Conservation (phyloP, 1,139 yeast species). For the Suhomyces taliae region DNA sequence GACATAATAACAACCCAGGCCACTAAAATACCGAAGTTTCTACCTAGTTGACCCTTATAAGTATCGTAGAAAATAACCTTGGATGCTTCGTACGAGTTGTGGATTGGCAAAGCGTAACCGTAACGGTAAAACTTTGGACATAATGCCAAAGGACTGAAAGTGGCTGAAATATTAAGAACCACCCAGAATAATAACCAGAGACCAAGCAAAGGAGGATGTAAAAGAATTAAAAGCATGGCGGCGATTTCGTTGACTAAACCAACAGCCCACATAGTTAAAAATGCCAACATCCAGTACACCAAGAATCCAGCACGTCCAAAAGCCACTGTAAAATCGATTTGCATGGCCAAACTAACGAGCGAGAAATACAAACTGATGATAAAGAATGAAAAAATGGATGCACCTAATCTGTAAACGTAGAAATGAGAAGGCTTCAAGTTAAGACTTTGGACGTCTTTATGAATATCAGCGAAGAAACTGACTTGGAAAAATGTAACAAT, state of each 20-base stretch:
- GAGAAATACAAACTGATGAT: slow-evolving; percentile 39
- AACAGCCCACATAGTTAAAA: slow-evolving; percentile 44
- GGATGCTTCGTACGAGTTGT: slow-evolving; percentile 55
- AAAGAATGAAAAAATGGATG: slow-evolving; percentile 34
- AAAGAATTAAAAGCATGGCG: slow-evolving; percentile 31
- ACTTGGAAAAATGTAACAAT: slow-evolving; percentile 55
- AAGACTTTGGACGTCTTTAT: slow-evolving; percentile 15
- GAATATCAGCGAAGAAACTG: slow-evolving; percentile 14
- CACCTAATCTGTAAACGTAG: slow-evolving; percentile 30
- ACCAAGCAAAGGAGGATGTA: slow-evolving; percentile 42
- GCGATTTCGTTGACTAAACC: slow-evolving; percentile 43
- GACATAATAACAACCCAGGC: slow-evolving; percentile 54
- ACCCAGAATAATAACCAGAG: slow-evolving; percentile 67
- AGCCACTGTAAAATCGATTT: slow-evolving; percentile 38
- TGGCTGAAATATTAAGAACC: slow-evolving; percentile 58
- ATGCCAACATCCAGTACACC: slow-evolving; percentile 46
- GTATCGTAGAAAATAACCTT: slow-evolving; percentile 59
- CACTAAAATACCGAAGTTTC: slow-evolving; percentile 55
- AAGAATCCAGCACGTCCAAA: slow-evolving; percentile 45
- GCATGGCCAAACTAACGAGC: slow-evolving; percentile 44
- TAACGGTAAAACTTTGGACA: slow-evolving; percentile 54
- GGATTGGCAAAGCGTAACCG: slow-evolving; percentile 68
- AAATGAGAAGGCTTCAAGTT: slow-evolving; percentile 32
- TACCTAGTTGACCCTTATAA: slow-evolving; percentile 55
- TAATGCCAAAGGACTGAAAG: slow-evolving; percentile 59